Evolutionary conservation across 352 stramenopile species (phyloP).

Genomic region (Pythium guiyangense): DNA sequence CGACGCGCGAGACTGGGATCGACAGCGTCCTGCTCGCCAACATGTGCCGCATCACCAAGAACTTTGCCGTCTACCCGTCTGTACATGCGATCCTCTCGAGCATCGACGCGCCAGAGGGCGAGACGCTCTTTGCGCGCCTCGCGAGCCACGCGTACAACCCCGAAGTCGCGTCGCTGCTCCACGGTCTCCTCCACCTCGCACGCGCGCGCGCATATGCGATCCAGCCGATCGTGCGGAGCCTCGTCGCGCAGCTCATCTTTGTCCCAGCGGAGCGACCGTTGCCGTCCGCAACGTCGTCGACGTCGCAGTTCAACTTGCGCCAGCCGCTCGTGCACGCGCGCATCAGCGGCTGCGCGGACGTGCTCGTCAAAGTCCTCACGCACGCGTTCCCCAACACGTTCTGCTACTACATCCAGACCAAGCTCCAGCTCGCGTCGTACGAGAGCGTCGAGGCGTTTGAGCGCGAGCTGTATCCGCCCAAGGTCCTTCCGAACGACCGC

Average conservation of each 20-base stretch:
- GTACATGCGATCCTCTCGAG: constrained; percentile 53
- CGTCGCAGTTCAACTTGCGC: constrained; percentile 33
- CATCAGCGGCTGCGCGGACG: constrained; percentile 60
- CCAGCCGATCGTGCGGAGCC: constrained; percentile 42
- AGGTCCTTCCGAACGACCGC: constrained; percentile 42
- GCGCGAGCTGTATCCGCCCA: constrained; percentile 54
- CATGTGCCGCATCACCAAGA: constrained; percentile 68
- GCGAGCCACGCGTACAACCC: constrained; percentile 54
- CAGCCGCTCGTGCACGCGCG: constrained; percentile 37
- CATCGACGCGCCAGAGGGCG: constrained; percentile 23
- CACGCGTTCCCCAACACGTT: constrained; percentile 78
- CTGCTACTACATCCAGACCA: constrained; percentile 65
- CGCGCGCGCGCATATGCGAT: constrained; percentile 36
- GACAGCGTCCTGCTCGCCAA: constrained; percentile 60
- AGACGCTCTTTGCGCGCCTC: constrained; percentile 46
- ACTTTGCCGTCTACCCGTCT: constrained; percentile 59
- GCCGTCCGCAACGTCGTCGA: constrained; percentile 35
- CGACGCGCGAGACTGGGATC: constrained; percentile 9
- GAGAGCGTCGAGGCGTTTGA: constrained; percentile 72
- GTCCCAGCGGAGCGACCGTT: constrained; percentile 15
- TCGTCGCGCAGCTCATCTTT: constrained; percentile 49
- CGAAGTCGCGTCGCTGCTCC: constrained; percentile 52
- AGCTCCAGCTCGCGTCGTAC: constrained; percentile 64
- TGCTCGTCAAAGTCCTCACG: constrained; percentile 59
- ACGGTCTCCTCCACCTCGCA: constrained; percentile 63